phyloP scores from a whole-genome alignment of 2,329 filamentous ascomycete genomes.

The Monosporascus cannonballus region DNA sequence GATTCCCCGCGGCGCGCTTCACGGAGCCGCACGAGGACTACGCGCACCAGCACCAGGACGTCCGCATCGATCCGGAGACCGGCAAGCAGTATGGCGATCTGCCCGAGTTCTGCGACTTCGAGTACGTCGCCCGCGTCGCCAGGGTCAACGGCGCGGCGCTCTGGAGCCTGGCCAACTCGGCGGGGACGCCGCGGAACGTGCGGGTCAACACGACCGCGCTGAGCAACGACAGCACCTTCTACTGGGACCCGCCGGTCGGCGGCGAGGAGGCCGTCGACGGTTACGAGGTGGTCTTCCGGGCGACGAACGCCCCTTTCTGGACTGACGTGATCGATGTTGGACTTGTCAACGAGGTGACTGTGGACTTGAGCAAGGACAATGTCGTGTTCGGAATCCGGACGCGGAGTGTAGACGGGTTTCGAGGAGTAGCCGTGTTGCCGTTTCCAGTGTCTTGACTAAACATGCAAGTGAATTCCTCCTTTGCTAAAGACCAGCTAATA shows the following conservation, averaged over 20 bases:
- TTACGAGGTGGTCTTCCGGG: slow-evolving; percentile 52
- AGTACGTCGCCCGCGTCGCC: slow-evolving; percentile 46
- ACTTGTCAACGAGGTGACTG: slow-evolving; percentile 34
- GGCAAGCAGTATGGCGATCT: slow-evolving; percentile 50
- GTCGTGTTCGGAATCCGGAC: slow-evolving; percentile 50
- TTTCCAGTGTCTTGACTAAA: slow-evolving; percentile 14
- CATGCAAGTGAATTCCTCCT: too few relatives aligned
- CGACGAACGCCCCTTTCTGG: slow-evolving; percentile 44
- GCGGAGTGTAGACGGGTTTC: slow-evolving; percentile 16
- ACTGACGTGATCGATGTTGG: slow-evolving; percentile 43
- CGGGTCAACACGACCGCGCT: slow-evolving; percentile 38
- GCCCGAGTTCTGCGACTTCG: slow-evolving; percentile 50
- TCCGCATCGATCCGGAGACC: slow-evolving; percentile 34
- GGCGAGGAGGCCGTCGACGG: slow-evolving; percentile 29
- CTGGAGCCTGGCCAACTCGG: slow-evolving; percentile 47
- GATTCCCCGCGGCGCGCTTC: slow-evolving; percentile 49
- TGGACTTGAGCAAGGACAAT: slow-evolving; percentile 51
- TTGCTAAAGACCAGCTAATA: too few relatives aligned
- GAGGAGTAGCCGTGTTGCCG: slow-evolving; percentile 24
- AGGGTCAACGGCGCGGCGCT: slow-evolving; percentile 49
- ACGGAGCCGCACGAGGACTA: slow-evolving; percentile 54
- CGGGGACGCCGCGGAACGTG: slow-evolving; percentile 43
- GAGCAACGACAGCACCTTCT: slow-evolving; percentile 43
- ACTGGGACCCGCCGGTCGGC: slow-evolving; percentile 37
- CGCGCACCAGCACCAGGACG: slow-evolving; percentile 51